Conservation (phyloP, 306 rosid species). For the Cicer pinnatifidum region DNA sequence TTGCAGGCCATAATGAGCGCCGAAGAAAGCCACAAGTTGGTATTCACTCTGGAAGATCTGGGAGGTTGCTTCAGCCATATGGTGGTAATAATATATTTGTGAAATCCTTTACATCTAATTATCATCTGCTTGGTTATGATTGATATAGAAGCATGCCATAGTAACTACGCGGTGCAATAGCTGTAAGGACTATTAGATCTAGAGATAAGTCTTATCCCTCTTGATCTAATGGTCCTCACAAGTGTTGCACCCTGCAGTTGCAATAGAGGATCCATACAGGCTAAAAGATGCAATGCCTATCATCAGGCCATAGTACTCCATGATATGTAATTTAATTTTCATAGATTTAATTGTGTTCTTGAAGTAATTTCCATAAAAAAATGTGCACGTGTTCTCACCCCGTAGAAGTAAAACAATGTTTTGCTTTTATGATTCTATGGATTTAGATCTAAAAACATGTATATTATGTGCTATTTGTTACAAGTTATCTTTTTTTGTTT, state of each 20-base stretch:
- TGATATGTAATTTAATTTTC: background rate
- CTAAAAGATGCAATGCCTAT: too few species aligned
- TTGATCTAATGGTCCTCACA: too few species aligned
- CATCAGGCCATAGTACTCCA: too few species aligned
- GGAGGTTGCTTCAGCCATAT: conserved; percentile 70
- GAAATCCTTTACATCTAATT: background rate
- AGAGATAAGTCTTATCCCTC: too few species aligned
- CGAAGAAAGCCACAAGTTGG: conserved; percentile 86
- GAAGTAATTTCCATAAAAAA: background rate
- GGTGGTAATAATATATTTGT: conserved; percentile 54
- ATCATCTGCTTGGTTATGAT: background rate
- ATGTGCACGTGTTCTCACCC: conserved; percentile 13
- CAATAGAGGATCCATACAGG: too few species aligned
- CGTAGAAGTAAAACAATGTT: background rate
- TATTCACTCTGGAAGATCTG: conserved; percentile 59
- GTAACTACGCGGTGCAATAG: too few species aligned
- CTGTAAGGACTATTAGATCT: too few species aligned
- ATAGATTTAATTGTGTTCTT: background rate
- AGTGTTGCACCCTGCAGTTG: too few species aligned
- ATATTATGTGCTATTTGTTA: conserved; percentile 15
- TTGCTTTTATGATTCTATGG: background rate
- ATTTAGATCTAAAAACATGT: conserved; percentile 2
- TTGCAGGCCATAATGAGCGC: conserved; percentile 93
- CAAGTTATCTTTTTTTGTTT: conserved; percentile 15
- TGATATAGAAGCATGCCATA: conserved; percentile 23